Base-by-base conservation (phyloP, 129 eudicot genomes). In the Arctium minus region DNA sequence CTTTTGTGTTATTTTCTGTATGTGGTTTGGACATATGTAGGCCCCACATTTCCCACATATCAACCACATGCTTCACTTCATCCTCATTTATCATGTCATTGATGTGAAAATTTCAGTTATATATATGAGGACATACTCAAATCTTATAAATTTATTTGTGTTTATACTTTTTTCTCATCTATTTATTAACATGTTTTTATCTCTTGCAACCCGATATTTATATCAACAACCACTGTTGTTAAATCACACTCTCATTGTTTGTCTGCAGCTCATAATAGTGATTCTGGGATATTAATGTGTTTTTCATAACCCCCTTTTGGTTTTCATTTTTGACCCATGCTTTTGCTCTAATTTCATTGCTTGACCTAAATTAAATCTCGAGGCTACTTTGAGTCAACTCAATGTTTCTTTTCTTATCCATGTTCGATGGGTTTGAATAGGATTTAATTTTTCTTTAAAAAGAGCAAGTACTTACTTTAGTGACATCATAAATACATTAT, bases 1-100 rank as follows among this genome's bases (percentile, higher is more conserved):
- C 50, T 70, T 79, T 77, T 82, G 11, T 42, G 83, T 18, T 33
- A 62, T 36, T 44, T 62, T 30, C 31, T 79, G 75, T 67, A 67
- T 67, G 71, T 67, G 71, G 35, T 27, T 67, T 67, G 71, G 71
- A 8, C 71, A 35, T 67, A 27, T 18, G 71, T 27, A 18, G 71
- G 33, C 13, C 13, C 33, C 33, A 22, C 35, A 22, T 67, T 18
- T 67, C 71, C 33, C 33, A 22, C 35, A 22, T 67, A 67, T 67
- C 71, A 67, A 67, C 71, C 71, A 67, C 15, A 67, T 67, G 68
- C 27, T n/a, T 60, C 68, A 60, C 29, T 60, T 60, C 68, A 60
- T 5, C 18, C 68, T 60, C 27, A 60, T 60, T 60, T 60, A 60
- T 60, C 68, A 60, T 60, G 68, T 60, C 68, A 17, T 17, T 60